These are phyloP conservation scores for Carpinus viminea DNA, from an alignment of 306 rosid species.

Conservation along the genomic window DNA sequence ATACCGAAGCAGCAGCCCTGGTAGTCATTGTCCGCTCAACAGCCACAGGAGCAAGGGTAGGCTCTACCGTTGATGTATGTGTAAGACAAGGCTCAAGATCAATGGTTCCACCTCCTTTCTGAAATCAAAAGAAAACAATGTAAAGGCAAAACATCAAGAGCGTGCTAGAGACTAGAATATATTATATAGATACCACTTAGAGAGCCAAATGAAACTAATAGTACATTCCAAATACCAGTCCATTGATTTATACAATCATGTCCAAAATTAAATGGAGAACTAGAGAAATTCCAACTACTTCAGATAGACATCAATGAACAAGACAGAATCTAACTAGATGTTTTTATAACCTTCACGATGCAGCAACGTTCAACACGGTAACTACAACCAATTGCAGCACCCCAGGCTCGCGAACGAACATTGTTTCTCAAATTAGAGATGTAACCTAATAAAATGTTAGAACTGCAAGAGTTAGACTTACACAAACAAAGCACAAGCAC, in stretches of 20 bases:
- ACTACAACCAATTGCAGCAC: slow-evolving; percentile 98
- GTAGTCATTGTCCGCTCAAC: slow-evolving; percentile 95
- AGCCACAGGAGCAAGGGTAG: slow-evolving; percentile 92
- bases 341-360: slow-evolving; percentile 76
- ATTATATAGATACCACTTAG: background rate
- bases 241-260: slow-evolving; percentile 17
- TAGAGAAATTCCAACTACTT: slow-evolving; percentile 14
- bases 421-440: slow-evolving; percentile 87
- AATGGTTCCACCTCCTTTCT: slow-evolving; percentile 94
- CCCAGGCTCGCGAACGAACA: slow-evolving; percentile 99
- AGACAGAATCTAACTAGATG: slow-evolving; percentile 17
- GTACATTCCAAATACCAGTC: background rate
- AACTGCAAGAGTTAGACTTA: slow-evolving; percentile 12
- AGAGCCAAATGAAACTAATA: background rate
- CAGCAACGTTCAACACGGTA: slow-evolving; percentile 86
- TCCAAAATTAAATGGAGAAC: slow-evolving; percentile 16
- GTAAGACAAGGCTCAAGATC: slow-evolving; percentile 96
- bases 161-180: background rate
- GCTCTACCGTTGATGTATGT: slow-evolving; percentile 89
- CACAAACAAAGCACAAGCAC: slow-evolving; percentile 14
- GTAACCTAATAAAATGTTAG: slow-evolving; percentile 59
- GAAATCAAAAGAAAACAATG: slow-evolving; percentile 35
- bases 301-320: background rate
- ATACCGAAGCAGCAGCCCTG: slow-evolving; percentile 96
- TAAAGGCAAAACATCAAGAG: slow-evolving; percentile 23